These are phyloP conservation scores for Mycena capillaripes DNA, from an alignment of 768 basidiomycete species.

Conservation along the genomic window DNA sequence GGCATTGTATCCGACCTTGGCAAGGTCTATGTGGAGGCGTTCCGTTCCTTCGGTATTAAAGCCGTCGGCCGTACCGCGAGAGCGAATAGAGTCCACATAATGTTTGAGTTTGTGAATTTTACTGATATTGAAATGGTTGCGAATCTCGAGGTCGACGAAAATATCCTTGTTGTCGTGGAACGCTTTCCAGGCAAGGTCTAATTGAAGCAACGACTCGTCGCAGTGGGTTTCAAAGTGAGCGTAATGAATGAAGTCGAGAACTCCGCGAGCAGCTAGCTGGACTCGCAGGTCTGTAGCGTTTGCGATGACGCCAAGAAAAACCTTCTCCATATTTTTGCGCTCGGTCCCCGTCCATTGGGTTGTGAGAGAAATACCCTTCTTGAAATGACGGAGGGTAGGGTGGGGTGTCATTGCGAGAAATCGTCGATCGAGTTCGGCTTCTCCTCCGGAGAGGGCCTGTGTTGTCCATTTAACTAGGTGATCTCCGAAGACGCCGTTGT, in stretches of 20 bases:
- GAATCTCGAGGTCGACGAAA: constrained; percentile 40
- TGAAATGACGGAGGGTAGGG: constrained; percentile 48
- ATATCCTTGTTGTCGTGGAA: constrained; percentile 46
- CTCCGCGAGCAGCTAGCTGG: constrained; percentile 27
- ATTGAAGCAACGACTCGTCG: constrained; percentile 34
- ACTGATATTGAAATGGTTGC: constrained; percentile 50
- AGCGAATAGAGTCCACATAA: constrained; percentile 42
- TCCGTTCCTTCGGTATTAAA: constrained; percentile 49
- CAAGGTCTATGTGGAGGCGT: constrained; percentile 47
- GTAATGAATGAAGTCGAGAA: constrained; percentile 48
- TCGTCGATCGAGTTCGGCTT: constrained; percentile 49
- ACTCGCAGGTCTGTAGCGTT: constrained; percentile 31
- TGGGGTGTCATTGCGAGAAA: constrained; percentile 47
- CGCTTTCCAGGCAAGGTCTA: constrained; percentile 36
- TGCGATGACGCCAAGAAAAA: constrained; percentile 45
- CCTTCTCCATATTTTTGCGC: constrained; percentile 47
- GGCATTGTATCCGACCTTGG: constrained; percentile 46
- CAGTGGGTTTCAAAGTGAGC: constrained; percentile 41
- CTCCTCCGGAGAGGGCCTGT: constrained; percentile 43
- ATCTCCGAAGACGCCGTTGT: constrained; percentile 64
- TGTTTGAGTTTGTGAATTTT: constrained; percentile 50
- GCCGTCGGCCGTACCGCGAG: constrained; percentile 41
- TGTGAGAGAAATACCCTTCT: constrained; percentile 48
- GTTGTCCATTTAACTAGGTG: constrained; percentile 45
- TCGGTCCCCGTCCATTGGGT: constrained; percentile 53